phyloP scores from a whole-genome alignment of 208 protist species.

The Leishmania gerbilli region DNA sequence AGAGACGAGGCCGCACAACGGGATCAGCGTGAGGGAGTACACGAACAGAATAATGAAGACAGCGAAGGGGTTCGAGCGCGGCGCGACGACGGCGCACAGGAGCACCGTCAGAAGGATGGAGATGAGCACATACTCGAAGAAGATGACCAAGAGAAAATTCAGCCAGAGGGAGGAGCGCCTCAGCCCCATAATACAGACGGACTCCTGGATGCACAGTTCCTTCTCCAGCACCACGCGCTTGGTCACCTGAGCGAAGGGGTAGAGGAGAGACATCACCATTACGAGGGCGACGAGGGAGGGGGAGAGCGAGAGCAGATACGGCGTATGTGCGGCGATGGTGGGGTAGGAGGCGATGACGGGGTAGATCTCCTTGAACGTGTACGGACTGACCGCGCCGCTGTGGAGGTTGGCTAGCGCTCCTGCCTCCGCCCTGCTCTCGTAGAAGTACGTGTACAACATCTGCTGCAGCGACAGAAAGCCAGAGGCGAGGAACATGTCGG shows the following conservation, averaged over 20 bases:
- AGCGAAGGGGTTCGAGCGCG: constrained; percentile 38
- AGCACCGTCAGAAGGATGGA: constrained; percentile 56
- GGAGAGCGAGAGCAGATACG: constrained; percentile 41
- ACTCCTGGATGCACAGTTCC: constrained; percentile 76
- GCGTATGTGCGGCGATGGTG: constrained; percentile 7
- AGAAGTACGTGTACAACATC: constrained; percentile 61
- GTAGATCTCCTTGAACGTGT: constrained; percentile 21
- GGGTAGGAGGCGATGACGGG: constrained; percentile 35
- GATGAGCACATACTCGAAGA: constrained; percentile 50
- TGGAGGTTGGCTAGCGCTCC: constrained; percentile 21
- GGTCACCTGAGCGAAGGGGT: constrained; percentile 43
- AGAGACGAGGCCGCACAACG: constrained; percentile 54
- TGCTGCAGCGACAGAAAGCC: constrained; percentile 76
- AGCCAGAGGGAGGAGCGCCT: constrained; percentile 51
- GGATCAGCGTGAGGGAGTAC: constrained; percentile 47
- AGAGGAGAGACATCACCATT: constrained; percentile 61
- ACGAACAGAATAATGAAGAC: constrained; percentile 66
- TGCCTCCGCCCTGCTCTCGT: constrained; percentile 16
- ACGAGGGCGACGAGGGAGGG: constrained; percentile 46
- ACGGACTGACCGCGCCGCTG: constrained; percentile 10
- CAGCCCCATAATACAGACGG: constrained; percentile 88
- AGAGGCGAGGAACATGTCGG: constrained; percentile 74
- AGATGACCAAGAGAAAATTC: constrained; percentile 55
- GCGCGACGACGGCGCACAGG: constrained; percentile 48
- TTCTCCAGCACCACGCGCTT: constrained; percentile 88